Evolutionary conservation across 495 filamentous ascomycete species (phyloP).

Genomic region (Chaetomium tenue): DNA sequence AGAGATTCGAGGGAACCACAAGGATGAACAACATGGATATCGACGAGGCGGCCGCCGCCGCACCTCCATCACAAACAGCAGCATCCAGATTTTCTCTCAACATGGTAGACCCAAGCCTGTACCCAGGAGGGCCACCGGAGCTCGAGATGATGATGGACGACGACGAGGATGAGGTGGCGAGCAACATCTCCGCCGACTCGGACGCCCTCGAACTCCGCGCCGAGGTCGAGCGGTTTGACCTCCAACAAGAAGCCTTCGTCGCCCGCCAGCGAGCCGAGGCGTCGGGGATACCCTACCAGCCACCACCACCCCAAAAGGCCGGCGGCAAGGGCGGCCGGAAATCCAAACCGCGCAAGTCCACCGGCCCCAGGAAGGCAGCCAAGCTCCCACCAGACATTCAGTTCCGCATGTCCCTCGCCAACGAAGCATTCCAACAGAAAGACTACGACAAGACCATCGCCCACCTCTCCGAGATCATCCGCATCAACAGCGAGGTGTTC

Average conservation of each 20-base stretch:
- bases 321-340: slow-evolving; percentile 14
- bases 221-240: slow-evolving; percentile 39
- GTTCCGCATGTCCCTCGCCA: slow-evolving; percentile 65
- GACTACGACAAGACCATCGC: slow-evolving; percentile 63
- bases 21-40: slow-evolving; percentile 32
- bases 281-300: slow-evolving; percentile 18
- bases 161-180: slow-evolving; percentile 22
- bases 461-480: slow-evolving; percentile 65
- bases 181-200: slow-evolving; percentile 42
- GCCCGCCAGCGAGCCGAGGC: slow-evolving; percentile 33
- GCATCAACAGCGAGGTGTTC: slow-evolving; percentile 80
- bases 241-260: slow-evolving; percentile 35
- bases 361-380: slow-evolving; percentile 67
- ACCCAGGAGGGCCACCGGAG: slow-evolving; percentile 2
- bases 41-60: slow-evolving; percentile 13
- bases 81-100: slow-evolving; percentile 6
- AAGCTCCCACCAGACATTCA: slow-evolving; percentile 76
- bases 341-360: slow-evolving; percentile 30
- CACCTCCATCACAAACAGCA: neutral
- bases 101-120: slow-evolving; percentile 25
- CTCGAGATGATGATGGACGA: slow-evolving; percentile 15
- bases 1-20: neutral
- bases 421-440: slow-evolving; percentile 63
- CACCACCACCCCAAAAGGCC: slow-evolving; percentile 14
- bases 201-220: slow-evolving; percentile 39